Base-by-base conservation (phyloP, 805 yeast genomes). In the Saturnispora besseyi region DNA sequence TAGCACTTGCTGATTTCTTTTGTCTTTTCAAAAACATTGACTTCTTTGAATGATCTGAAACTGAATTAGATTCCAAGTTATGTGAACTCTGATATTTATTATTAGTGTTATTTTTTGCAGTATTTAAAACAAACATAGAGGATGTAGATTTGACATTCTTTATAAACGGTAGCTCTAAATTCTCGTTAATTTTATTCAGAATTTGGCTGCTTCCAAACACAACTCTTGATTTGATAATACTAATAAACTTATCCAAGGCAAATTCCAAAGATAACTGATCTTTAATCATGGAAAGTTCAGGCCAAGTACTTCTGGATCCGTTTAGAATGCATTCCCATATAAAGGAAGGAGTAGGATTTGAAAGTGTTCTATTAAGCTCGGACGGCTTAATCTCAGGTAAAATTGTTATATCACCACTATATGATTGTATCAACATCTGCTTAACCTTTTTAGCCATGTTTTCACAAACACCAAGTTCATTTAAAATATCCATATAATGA, bases 231-330 rank as follows among this genome's bases (percentile, higher is more conserved):
- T 88, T 73, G 49, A 89, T 63, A 8, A 66, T 61, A n/a, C 82
- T 73, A 8, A 93, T 88, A 8, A 93, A 84, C 51, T 75, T 76
- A 64, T 91, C 98, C 38, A 91, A 69, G 0, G 89, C 84, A 64
- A 91, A 83, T 61, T 91, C 99, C 31, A 89, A 79, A 0, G 93
- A 82, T 65, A 96, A 89, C 61, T 88, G 96, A 63, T 93, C 91
- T 56, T 82, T 76, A 44, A 91, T 87, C 41, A 90, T 74, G 2
- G 96, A 79, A 4, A 93, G 65, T 60, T 87, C 87, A 0, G 96
- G 96, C 97, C 98, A 91, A 0, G 96, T 83, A 0, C 96, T 91
- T 51, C 87, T 71, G 1, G 96, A 93, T 1, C 98, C 99, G 54
- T 95, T 75, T 37, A 81, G 73, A 2, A 84, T 76, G 51, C 86